Evolutionary conservation across 2,329 filamentous ascomycete genomes (phyloP).

Genomic region (Mycocentrospora acerina): DNA sequence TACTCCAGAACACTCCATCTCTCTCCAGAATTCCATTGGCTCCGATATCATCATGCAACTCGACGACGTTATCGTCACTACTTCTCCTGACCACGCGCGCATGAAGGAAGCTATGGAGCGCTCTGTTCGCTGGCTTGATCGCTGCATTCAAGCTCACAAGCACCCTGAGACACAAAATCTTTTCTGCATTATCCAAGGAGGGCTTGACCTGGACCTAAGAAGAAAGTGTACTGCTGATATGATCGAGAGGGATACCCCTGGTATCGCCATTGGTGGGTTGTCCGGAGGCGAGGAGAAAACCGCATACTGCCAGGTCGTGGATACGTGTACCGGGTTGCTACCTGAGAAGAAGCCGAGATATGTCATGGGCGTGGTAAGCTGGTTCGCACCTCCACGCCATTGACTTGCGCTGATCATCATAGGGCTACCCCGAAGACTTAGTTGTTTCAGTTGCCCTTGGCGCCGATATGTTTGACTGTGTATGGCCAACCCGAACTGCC

Average conservation of each 20-base stretch:
- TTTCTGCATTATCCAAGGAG: slow-evolving; percentile 98
- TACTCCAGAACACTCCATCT: slow-evolving; percentile 95
- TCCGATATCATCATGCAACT: slow-evolving; percentile 99
- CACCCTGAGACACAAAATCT: slow-evolving; percentile 84
- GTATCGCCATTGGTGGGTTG: slow-evolving; percentile 92
- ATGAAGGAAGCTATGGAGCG: slow-evolving; percentile 96
- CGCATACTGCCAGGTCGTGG: slow-evolving; percentile 88
- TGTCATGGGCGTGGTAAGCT: slow-evolving; percentile 85
- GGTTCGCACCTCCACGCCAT: not conserved
- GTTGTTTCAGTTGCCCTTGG: slow-evolving; percentile 91
- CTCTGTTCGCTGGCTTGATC: slow-evolving; percentile 92
- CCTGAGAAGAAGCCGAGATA: slow-evolving; percentile 95
- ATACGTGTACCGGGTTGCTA: slow-evolving; percentile 79
- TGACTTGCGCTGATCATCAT: slow-evolving; percentile 18
- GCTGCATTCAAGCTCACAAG: slow-evolving; percentile 87
- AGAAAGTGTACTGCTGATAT: slow-evolving; percentile 82
- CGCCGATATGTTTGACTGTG: slow-evolving; percentile 99
- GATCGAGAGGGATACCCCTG: slow-evolving; percentile 87
- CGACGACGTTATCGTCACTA: slow-evolving; percentile 96
- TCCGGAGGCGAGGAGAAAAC: slow-evolving; percentile 93
- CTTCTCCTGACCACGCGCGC: slow-evolving; percentile 80
- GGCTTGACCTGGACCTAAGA: slow-evolving; percentile 83
- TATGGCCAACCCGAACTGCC: slow-evolving; percentile 95
- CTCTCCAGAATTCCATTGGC: slow-evolving; percentile 93
- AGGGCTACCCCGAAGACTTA: slow-evolving; percentile 92